Conservation (phyloP, 2,329 filamentous ascomycete genomes). For the Xylariomycetidae sp. region DNA sequence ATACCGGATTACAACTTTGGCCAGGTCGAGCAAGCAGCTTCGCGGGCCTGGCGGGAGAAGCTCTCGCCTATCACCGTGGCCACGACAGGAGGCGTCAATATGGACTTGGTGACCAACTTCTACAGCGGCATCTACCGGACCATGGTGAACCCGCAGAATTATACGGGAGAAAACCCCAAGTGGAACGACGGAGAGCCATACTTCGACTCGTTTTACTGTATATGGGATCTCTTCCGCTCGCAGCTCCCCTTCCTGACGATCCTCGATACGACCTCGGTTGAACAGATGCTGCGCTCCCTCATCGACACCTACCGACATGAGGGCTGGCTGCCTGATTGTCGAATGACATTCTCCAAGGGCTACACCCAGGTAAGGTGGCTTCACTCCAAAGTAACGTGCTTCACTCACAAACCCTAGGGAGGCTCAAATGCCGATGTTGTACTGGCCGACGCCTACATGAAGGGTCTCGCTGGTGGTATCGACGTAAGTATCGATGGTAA, state of each 20-base stretch:
- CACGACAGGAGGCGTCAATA: constrained; percentile 42
- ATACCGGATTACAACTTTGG: constrained; percentile 64
- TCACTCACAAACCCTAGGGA: constrained; percentile 39
- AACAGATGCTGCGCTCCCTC: constrained; percentile 62
- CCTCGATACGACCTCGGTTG: constrained; percentile 57
- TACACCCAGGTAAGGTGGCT: constrained; percentile 49
- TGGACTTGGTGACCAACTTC: constrained; percentile 54
- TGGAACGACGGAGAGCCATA: constrained; percentile 64
- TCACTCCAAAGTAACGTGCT: too few species aligned
- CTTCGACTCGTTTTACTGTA: constrained; percentile 71
- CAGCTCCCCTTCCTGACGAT: constrained; percentile 66
- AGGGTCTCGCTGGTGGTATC: constrained; percentile 55
- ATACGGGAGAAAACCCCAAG: constrained; percentile 65
- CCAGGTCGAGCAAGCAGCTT: constrained; percentile 42
- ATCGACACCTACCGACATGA: constrained; percentile 65
- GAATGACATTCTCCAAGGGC: constrained; percentile 70
- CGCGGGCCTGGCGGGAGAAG: constrained; percentile 55
- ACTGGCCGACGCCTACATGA: constrained; percentile 61
- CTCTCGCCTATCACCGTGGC: constrained; percentile 52
- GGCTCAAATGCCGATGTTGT: constrained; percentile 69
- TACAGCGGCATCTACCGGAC: constrained; percentile 69
- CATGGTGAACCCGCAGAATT: constrained; percentile 68
- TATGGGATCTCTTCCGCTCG: constrained; percentile 67
- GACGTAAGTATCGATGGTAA: constrained; percentile 27
- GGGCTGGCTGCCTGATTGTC: constrained; percentile 68